Base-by-base conservation (phyloP, 2,329 filamentous ascomycete genomes). In the Monosporascus sp. region DNA sequence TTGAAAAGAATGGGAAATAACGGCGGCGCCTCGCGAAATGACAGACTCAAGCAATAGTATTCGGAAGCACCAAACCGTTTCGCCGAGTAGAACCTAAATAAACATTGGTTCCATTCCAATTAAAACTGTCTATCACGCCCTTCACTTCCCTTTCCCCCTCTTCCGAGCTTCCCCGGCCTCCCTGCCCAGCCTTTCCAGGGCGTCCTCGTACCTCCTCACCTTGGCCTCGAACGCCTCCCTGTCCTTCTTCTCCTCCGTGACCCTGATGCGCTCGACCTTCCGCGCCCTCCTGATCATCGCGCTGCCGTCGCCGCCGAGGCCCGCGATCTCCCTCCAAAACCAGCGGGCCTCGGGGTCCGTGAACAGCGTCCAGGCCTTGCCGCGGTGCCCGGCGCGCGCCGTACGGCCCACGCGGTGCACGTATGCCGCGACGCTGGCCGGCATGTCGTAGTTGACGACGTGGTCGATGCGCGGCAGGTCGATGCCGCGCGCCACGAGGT, bases 371-470 rank as follows among this genome's bases (percentile, higher is more conserved):
- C 91, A 96, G 1, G 93, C 91, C 48, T 84, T 79, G 1, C 93
- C 93, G 1, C 73, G 61, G 52, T 84, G 83, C 1, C 88, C 91
- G 0, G 90, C 94, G 67, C 92, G 81, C 1, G 93, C 93, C 1
- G 93, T 97, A 53, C 94, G 85, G 38, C 94, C 93, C 2, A 97
- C 91, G 41, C 94, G 87, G 69, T 97, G 94, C 5, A 97, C 85
- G 63, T 97, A 97, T 24, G 85, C 87, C 6, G 87, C 88, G 37
- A 91, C 75, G 64, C 87, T 92, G 5, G 84, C 80, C 0, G 93
- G 93, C 50, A 97, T 79, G 68, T 97, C 93, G 75, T 97, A 97
- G 73, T 96, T 97, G 71, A 97, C 77, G 47, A 97, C 91, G 65
- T 96, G 89, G 37, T 86, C 85, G 47, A 97, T 80, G 47, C 82